Evolutionary conservation across 495 filamentous ascomycete species (phyloP).

Genomic region (Trichocladium uniseriatum): DNA sequence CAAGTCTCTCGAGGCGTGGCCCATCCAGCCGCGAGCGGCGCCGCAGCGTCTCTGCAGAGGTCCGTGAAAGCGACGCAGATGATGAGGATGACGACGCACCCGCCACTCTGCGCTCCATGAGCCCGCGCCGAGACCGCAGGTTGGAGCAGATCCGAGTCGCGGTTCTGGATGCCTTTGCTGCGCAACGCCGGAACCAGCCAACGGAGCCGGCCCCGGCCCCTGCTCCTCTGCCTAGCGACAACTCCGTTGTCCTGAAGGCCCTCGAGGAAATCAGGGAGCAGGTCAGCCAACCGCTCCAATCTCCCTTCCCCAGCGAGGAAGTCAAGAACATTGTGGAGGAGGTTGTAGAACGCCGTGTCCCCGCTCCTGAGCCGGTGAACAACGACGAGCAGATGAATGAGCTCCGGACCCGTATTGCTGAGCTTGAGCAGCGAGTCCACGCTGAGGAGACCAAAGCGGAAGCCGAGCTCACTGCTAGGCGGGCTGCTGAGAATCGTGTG

Average conservation of each 20-base stretch:
- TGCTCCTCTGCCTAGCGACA: constrained; percentile 14
- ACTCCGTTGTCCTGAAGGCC: constrained; percentile 27
- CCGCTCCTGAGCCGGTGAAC: constrained; percentile 22
- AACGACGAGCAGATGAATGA: constrained; percentile 29
- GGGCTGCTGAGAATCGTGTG: constrained; percentile 34
- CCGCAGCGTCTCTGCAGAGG: constrained; percentile 52
- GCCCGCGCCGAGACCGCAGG: constrained; percentile 62
- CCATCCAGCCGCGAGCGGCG: constrained; percentile 38
- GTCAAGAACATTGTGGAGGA: constrained; percentile 51
- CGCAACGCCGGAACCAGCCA: constrained; percentile 41
- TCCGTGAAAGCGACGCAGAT: constrained; percentile 81
- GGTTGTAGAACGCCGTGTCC: constrained; percentile 41
- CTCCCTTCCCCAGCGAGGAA: constrained; percentile 45
- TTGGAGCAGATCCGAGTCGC: constrained; percentile 73
- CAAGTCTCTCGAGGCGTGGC: constrained; percentile 32
- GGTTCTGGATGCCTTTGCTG: constrained; percentile 67
- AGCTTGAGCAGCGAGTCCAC: constrained; percentile 40
- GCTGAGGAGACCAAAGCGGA: constrained; percentile 34
- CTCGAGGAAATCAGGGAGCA: constrained; percentile 43
- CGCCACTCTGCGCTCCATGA: constrained; percentile 51
- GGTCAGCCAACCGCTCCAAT: constrained; percentile 33
- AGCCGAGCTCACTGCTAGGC: constrained; percentile 30
- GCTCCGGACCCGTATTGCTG: constrained; percentile 32
- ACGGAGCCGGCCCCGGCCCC: constrained; percentile 18
- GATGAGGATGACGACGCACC: constrained; percentile 78